A percentile compares a stretch with the other conserved stretches of the same genome.
phyloP scores from a whole-genome alignment of 805 yeast species.

The Teunomyces kruisii region DNA sequence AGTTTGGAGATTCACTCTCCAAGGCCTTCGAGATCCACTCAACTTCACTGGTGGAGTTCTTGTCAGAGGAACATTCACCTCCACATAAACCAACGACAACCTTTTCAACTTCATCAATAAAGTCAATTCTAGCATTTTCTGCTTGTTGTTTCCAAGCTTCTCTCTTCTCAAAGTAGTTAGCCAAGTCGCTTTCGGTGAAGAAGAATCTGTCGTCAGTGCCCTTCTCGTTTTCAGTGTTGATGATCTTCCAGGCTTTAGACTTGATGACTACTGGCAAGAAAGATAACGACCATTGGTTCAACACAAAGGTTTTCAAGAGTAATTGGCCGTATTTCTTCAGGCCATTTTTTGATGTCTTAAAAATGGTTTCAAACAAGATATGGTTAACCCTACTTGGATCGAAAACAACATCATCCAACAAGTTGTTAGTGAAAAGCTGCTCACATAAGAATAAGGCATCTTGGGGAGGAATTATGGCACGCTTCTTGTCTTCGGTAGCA shows the following conservation, averaged over 20 bases:
- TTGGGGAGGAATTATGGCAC: constrained; percentile 62
- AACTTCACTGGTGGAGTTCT: constrained; percentile 49
- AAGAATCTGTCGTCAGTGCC: constrained; percentile 33
- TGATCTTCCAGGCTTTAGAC: constrained; percentile 37
- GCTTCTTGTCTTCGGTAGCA: constrained; percentile 35
- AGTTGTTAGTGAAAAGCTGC: constrained; percentile 18
- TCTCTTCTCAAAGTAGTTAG: constrained; percentile 38
- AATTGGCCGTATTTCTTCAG: constrained; percentile 57
- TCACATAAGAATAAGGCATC: constrained; percentile 53
- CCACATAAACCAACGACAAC: constrained; percentile 60
- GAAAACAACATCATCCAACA: constrained; percentile 27
- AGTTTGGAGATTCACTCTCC: constrained; percentile 34
- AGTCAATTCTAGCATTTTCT: constrained; percentile 47
- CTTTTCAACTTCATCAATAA: constrained; percentile 52
- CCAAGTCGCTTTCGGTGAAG: constrained; percentile 31
- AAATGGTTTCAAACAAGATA: constrained; percentile 27
- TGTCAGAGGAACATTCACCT: constrained; percentile 47
- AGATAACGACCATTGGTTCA: constrained; percentile 58
- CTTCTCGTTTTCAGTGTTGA: constrained; percentile 20
- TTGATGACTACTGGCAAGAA: constrained; percentile 48
- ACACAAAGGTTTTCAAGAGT: constrained; percentile 57
- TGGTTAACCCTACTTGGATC: constrained; percentile 26
- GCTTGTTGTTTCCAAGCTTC: constrained; percentile 43
- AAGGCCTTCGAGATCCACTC: constrained; percentile 60
- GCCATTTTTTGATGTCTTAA: constrained; percentile 44